Conservation (phyloP, 1,139 yeast genomes). For the Ashbya aceris region DNA sequence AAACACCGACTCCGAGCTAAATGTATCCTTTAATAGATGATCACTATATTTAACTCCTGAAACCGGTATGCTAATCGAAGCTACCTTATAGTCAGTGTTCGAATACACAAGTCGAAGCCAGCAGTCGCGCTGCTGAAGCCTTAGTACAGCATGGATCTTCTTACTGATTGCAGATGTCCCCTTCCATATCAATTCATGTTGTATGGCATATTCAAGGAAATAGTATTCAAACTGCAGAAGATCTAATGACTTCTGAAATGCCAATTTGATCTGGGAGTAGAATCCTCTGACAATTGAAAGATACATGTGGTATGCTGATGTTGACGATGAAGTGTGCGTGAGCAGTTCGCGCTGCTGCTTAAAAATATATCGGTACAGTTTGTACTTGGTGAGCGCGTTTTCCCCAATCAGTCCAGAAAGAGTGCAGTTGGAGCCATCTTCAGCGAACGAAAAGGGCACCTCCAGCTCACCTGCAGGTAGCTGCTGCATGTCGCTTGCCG, state of each 20-base stretch:
- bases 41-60: constrained; percentile 8
- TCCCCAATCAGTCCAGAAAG: constrained; percentile 7
- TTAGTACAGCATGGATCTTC: constrained; percentile 20
- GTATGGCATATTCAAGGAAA: not conserved
- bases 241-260: constrained; percentile 10
- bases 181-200: not conserved
- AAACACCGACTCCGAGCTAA: constrained; percentile 27
- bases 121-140: constrained; percentile 21
- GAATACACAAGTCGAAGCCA: constrained; percentile 26
- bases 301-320: constrained; percentile 8
- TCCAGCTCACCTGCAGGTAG: constrained; percentile 19
- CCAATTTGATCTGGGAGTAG: constrained; percentile 11
- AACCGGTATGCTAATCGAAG: constrained; percentile 11
- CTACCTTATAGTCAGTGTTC: constrained; percentile 13
- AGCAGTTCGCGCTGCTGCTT: constrained; percentile 17
- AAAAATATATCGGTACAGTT: constrained; percentile 18
- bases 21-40: constrained; percentile 18
- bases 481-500: constrained; percentile 4
- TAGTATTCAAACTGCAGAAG: constrained; percentile 20
- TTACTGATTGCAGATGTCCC: not conserved
- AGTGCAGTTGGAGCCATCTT: not conserved
- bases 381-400: constrained; percentile 15
- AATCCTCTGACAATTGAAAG: constrained; percentile 13
- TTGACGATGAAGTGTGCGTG: constrained; percentile 8
- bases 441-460: constrained; percentile 15